These are phyloP conservation scores for Fusarium robinianum DNA, from an alignment of 2,329 filamentous ascomycete species.

Conservation along the genomic window DNA sequence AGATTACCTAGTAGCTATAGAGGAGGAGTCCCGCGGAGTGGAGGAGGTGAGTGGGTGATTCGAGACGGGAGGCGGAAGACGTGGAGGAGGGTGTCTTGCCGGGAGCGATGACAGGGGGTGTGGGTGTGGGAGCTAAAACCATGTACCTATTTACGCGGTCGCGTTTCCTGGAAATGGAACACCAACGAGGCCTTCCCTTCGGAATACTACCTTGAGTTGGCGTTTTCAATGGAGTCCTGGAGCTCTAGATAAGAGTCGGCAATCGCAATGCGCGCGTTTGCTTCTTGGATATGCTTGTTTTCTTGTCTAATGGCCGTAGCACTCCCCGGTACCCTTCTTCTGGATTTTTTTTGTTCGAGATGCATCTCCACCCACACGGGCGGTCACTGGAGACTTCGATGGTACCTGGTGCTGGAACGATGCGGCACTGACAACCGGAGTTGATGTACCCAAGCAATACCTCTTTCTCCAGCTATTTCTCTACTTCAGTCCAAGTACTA, in stretches of 20 bases:
- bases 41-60: conserved; percentile 40
- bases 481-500: too few species aligned
- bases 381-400: conserved; percentile 12
- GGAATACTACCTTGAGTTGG: too few species aligned
- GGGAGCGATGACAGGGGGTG: conserved; percentile 25
- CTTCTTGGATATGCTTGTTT: too few species aligned
- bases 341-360: conserved; percentile 6
- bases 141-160: conserved; percentile 23
- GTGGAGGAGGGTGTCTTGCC: conserved; percentile 22
- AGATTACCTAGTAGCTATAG: conserved; percentile 39
- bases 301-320: not conserved
- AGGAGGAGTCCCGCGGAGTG: conserved; percentile 42
- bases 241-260: too few species aligned
- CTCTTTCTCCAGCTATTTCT: too few species aligned
- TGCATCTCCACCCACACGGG: too few species aligned
- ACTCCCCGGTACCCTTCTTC: conserved; percentile 1
- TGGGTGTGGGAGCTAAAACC: conserved; percentile 24
- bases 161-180: too few species aligned
- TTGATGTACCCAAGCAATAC: too few species aligned
- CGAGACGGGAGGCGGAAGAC: conserved; percentile 25
- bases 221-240: too few species aligned
- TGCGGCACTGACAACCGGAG: conserved; percentile 21
- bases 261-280: too few species aligned
- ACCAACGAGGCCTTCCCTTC: too few species aligned
- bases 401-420: conserved; percentile 8